Evolutionary conservation across 108 stramenopile genomes (phyloP).

Genomic region (Stephanodiscus triporus): DNA sequence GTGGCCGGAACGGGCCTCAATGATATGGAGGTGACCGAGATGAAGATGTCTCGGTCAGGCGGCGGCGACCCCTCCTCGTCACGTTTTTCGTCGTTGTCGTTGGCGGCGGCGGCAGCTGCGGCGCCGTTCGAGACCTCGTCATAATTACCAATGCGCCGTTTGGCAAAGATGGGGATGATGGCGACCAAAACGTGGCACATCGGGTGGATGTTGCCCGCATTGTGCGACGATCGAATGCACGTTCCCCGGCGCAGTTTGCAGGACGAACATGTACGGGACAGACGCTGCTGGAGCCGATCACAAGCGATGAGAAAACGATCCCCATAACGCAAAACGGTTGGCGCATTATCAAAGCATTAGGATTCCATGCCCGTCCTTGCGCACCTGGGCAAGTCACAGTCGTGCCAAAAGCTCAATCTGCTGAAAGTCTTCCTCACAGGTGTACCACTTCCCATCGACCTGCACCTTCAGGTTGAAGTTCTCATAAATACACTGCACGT

Average conservation of each 20-base stretch:
- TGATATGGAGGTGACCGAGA: no score
- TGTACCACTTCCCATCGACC: conserved; percentile 65
- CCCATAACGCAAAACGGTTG: no score
- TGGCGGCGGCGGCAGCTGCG: no score
- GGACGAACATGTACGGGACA: conserved; percentile 88
- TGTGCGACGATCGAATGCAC: conserved; percentile 58
- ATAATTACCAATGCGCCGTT: no score
- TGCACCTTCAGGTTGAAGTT: conserved; percentile 41
- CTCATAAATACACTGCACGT: conserved; percentile 62
- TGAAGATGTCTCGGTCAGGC: no score
- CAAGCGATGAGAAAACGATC: no score
- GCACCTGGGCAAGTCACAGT: conserved; percentile 39
- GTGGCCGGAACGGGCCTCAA: no score
- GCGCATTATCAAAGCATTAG: conserved; percentile 20
- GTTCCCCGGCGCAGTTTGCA: conserved; percentile 78
- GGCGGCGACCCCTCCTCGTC: no score
- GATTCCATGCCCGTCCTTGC: background rate
- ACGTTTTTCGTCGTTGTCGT: background rate
- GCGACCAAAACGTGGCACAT: conserved; percentile 59
- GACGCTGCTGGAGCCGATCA: conserved; percentile 60
- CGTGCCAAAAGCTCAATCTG: conserved; percentile 48
- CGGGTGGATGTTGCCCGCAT: conserved; percentile 56
- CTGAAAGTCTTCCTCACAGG: conserved; percentile 79
- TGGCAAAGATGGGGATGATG: no score
- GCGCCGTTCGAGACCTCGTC: no score